Evolutionary conservation across 2,329 filamentous ascomycete species (phyloP), one percentile per base, ranked within the genome.

Genomic region (Aureobasidium sp.): DNA sequence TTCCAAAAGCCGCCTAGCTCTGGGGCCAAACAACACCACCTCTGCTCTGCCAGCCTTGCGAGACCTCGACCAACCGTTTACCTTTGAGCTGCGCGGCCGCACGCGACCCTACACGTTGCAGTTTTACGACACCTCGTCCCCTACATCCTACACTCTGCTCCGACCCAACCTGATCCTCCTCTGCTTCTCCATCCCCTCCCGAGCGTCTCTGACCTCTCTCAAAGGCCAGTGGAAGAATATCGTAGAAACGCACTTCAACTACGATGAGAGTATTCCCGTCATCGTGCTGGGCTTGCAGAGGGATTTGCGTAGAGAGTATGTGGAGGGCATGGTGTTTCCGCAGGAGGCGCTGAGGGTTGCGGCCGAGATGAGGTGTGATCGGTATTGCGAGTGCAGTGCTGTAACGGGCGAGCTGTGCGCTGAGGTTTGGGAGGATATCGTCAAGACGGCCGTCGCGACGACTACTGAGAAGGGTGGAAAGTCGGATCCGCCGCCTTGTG

Each of bases 361-460:
- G 17, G 81, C 84, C 65, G 79, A 82, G 65, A 79, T 85, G 72
- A 74, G 81, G 25, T 83, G 79, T 68, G 83, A 86, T 73, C 74
- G 77, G 37, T 86, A 86, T 70, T 83, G 81, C 3, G 83, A 86
- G 67, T 86, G 83, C 64, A 84, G 81, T 63, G 82, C 83, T 42
- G 38, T 81, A 40, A 85, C 83, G 6, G 83, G 83, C 3, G 80
- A 85, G 70, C 71, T 86, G 40, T 80, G 84, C 64, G 73, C 74
- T 33, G 79, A 85, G 69, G 81, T 82, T 0, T 77, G 85, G 61
- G 82, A 86, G 66, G 83, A 86, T 68, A 74, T 86, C 21, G 81
- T 81, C 10, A 78, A 73, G 67, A 79, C 81, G 31, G 80, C 81
- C 4, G 83, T 78, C n/a, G 79, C 77, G 74, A 83, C 81, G 2